These are phyloP conservation scores for Biscutella auriculata DNA, from an alignment of 441 rosid genomes.

Conservation along the genomic window DNA sequence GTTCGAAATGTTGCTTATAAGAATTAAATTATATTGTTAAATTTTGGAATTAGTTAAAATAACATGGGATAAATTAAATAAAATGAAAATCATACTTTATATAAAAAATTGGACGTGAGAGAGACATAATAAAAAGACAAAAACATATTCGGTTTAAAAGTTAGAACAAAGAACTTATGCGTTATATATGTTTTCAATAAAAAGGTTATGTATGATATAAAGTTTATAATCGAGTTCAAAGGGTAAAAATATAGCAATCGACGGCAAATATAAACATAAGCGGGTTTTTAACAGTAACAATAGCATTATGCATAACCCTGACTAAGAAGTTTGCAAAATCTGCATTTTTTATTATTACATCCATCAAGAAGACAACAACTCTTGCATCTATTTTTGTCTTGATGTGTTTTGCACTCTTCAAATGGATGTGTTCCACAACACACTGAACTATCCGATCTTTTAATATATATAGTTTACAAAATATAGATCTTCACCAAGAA, in stretches of 20 bases:
- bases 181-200: too few relatives aligned
- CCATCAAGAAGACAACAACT: conserved; percentile 6
- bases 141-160: too few relatives aligned
- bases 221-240: too few relatives aligned
- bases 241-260: background rate
- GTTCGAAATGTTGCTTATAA: too few relatives aligned
- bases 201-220: too few relatives aligned
- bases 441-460: conserved; percentile 2
- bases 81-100: too few relatives aligned
- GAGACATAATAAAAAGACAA: too few relatives aligned
- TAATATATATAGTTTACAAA: conserved; percentile 1
- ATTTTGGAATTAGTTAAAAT: too few relatives aligned
- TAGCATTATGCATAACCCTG: conserved; percentile 4
- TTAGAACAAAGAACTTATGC: too few relatives aligned
- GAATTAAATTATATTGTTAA: too few relatives aligned
- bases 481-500: background rate
- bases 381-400: conserved; percentile 1
- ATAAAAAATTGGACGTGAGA: too few relatives aligned
- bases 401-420: conserved; percentile 7
- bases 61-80: too few relatives aligned
- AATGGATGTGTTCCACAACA: conserved; percentile 17
- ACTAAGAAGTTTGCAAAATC: conserved; percentile 7
- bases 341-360: background rate
- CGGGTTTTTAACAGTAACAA: conserved; percentile 1
- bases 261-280: background rate